A percentile compares a stretch with the other conserved stretches of the same genome.
Evolutionary conservation across 1,139 yeast species (phyloP).

Genomic region (Pichia sp.): DNA sequence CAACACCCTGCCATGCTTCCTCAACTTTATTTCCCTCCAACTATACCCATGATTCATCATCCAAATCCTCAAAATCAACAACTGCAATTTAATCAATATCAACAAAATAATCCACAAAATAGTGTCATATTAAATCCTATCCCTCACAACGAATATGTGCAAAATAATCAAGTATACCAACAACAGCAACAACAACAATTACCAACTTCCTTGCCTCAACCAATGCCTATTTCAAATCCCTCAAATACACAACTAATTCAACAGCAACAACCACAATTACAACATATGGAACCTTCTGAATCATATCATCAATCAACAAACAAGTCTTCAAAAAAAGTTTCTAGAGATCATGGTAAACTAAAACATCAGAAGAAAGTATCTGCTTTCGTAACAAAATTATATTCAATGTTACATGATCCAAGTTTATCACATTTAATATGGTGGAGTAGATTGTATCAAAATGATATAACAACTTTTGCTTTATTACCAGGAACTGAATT

Average conservation of each 20-base stretch:
- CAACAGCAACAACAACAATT: neutral
- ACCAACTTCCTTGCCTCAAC: neutral
- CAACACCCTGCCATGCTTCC: neutral
- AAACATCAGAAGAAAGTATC: slow-evolving; percentile 38
- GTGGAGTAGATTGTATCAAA: slow-evolving; percentile 66
- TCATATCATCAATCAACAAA: neutral
- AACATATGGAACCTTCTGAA: slow-evolving; percentile 3
- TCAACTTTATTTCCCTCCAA: neutral
- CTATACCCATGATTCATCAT: neutral
- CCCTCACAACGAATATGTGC: too few species aligned
- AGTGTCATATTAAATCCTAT: too few species aligned
- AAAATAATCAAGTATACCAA: too few species aligned
- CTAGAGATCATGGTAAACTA: neutral
- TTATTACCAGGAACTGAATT: slow-evolving; percentile 62
- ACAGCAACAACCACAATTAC: slow-evolving; percentile 1
- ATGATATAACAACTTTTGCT: slow-evolving; percentile 50
- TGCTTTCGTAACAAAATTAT: slow-evolving; percentile 60
- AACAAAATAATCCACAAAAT: too few species aligned
- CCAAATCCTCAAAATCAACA: neutral
- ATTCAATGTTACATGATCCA: slow-evolving; percentile 54
- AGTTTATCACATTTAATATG: slow-evolving; percentile 52
- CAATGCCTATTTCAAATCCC: neutral
- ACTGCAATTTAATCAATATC: neutral
- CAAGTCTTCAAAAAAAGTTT: slow-evolving; percentile 4
- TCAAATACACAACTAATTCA: slow-evolving; percentile 2